Evolutionary conservation across 345 rosid genomes (phyloP), one percentile per base, ranked within the genome.

Genomic region (Draba incana): DNA sequence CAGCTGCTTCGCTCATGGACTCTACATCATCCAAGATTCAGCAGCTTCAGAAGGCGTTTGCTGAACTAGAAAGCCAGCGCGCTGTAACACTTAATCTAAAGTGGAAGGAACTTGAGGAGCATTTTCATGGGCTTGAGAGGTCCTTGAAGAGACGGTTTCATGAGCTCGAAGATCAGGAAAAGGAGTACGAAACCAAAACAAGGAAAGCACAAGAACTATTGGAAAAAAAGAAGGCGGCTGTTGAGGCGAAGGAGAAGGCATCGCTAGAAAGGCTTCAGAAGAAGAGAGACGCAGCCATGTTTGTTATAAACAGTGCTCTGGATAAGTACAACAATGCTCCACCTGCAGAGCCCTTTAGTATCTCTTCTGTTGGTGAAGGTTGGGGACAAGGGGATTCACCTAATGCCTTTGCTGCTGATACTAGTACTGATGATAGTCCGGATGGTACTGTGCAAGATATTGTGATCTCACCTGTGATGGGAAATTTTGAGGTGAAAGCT

Each of bases 21-120:
- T 87, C 97, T 8, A 86, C 99, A 10, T 73, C 85, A 37, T 87
- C 92, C 28, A 94, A 89, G 87, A 94, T 94, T 74, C 92, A 86
- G 63, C 98, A 95, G 80, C 99, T 95, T 82, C 98, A 94, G 90
- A 91, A 81, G 81, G 99, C 99, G 10, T 94, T 94, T 83, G 92
- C 97, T 77, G 97, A 94, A 80, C 99, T 94, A 67, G 97, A 94
- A 78, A 89, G 93, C 64, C 90, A 92, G 58, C 85, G 93, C 58
- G 97, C 97, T 2, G 78, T 94, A 53, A 84, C 98, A 6, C 93
- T 94, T 57, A 89, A 94, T 77, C 53, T 94, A 76, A 94, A 86
- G 75, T 91, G 99, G 99, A 89, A 89, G 80, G 99, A 89, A 76
- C 85, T 94, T 41, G 98, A 94, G 79, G 98, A 89, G 71, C 98